Conservation (phyloP, 106 monocot genomes). For the Acanthochlamys bracteata region DNA sequence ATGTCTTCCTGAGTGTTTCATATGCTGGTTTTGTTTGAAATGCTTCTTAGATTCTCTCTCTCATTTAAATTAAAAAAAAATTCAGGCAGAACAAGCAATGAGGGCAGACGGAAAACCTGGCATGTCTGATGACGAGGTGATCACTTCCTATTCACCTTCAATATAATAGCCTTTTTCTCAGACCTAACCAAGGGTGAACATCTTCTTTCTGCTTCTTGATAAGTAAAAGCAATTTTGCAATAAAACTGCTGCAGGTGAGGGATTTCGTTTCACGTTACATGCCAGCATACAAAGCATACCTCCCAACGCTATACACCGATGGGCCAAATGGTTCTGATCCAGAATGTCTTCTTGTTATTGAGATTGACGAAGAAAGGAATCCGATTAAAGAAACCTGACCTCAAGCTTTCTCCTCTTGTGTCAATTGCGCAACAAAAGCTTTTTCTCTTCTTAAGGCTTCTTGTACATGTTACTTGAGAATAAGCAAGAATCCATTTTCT, state of each 20-base stretch:
- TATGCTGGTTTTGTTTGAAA: too few species aligned
- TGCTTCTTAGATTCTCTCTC: too few species aligned
- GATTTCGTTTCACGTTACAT: conserved; percentile 96
- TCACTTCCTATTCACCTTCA: background rate
- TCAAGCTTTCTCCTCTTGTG: too few species aligned
- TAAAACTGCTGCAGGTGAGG: conserved; percentile 35
- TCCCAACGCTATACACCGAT: conserved; percentile 67
- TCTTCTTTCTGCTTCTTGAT: too few species aligned
- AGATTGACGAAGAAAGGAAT: conserved; percentile 76
- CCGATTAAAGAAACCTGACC: conserved; percentile 31
- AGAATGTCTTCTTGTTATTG: conserved; percentile 54
- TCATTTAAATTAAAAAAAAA: conserved; percentile 3
- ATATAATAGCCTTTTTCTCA: too few species aligned
- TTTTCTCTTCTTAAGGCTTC: too few species aligned
- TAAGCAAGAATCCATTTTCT: too few species aligned
- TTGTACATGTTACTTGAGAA: too few species aligned
- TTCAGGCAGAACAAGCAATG: conserved; percentile 97
- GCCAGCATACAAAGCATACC: conserved; percentile 88
- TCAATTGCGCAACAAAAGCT: too few species aligned
- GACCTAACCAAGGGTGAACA: too few species aligned
- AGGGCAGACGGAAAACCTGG: conserved; percentile 89
- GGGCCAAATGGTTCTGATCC: conserved; percentile 56
- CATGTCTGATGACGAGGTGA: conserved; percentile 94
- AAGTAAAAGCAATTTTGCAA: too few species aligned
- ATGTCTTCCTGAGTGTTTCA: too few species aligned